Conservation (phyloP, 495 filamentous ascomycete genomes). For the Aspergillus funiculosus region DNA sequence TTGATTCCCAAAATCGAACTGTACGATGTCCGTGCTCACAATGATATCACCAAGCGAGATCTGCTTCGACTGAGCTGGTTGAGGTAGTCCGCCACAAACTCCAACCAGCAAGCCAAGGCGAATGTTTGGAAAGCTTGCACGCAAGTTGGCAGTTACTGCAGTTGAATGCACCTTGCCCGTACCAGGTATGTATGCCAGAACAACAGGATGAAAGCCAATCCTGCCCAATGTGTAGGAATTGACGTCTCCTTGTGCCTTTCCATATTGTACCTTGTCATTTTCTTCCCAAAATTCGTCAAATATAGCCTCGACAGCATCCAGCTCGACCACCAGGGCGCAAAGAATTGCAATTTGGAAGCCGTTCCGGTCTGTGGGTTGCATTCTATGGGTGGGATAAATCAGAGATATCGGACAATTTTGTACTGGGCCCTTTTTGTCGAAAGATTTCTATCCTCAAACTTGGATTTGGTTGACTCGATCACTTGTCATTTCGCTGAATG, state of each 20-base stretch:
- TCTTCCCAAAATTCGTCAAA: too few relatives aligned
- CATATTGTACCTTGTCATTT: too few relatives aligned
- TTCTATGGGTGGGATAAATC: too few relatives aligned
- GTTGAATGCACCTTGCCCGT: constrained; percentile 20
- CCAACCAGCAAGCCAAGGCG: constrained; percentile 25
- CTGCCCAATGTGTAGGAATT: constrained; percentile 26
- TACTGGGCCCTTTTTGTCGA: too few relatives aligned
- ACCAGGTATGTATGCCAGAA: constrained; percentile 20
- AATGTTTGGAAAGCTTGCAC: constrained; percentile 17
- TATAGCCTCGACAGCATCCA: too few relatives aligned
- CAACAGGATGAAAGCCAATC: constrained; percentile 24
- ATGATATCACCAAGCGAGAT: constrained; percentile 40
- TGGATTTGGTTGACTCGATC: too few relatives aligned
- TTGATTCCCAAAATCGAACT: constrained; percentile 31
- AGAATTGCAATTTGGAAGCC: too few relatives aligned
- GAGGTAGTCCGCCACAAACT: constrained; percentile 27
- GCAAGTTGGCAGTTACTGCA: constrained; percentile 15
- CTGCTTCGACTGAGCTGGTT: constrained; percentile 8
- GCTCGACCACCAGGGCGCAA: too few relatives aligned
- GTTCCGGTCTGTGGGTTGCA: too few relatives aligned
- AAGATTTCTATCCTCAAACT: too few relatives aligned
- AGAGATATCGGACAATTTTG: too few relatives aligned
- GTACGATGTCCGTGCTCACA: constrained; percentile 33
- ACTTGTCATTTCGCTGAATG: too few relatives aligned
- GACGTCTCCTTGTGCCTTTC: constrained; percentile 17